These are phyloP conservation scores for Astraeus odoratus DNA, from an alignment of 768 basidiomycete species.

Conservation along the genomic window DNA sequence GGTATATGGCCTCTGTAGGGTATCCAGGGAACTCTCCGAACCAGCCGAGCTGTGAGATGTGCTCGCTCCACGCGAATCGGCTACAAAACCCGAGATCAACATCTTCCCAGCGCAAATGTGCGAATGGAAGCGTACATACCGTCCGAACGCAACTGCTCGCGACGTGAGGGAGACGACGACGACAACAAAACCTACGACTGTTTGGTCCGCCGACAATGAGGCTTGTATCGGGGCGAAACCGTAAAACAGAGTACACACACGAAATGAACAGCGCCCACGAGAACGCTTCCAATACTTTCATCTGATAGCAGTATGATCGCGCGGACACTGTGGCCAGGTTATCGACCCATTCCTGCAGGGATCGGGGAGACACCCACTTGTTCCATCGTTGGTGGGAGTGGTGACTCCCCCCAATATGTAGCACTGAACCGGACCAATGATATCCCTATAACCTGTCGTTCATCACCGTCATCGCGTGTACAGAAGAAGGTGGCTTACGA, in stretches of 20 bases:
- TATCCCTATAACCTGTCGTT: constrained; percentile 42
- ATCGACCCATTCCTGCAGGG: background rate
- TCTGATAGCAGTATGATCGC: constrained; percentile 62
- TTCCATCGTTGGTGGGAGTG: constrained; percentile 45
- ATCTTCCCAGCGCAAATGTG: background rate
- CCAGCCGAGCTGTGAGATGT: constrained; percentile 62
- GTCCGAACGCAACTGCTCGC: constrained; percentile 26
- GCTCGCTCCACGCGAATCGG: constrained; percentile 26
- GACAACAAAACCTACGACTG: constrained; percentile 43
- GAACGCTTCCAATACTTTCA: constrained; percentile 73
- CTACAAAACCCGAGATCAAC: constrained; percentile 8
- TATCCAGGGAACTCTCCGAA: constrained; percentile 67
- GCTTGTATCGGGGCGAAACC: constrained; percentile 1
- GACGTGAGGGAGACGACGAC: constrained; percentile 52
- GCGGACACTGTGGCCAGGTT: constrained; percentile 39
- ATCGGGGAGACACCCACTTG: constrained; percentile 35
- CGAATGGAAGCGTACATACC: constrained; percentile 11
- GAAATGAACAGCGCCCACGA: constrained; percentile 67
- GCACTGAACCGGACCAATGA: constrained; percentile 61
- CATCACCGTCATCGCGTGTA: background rate
- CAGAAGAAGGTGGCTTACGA: constrained; percentile 39
- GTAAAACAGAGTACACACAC: constrained; percentile 27
- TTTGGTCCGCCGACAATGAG: background rate
- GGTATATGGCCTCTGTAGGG: constrained; percentile 20
- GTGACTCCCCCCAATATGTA: constrained; percentile 38